phyloP scores from a whole-genome alignment of 176 grass and related monocot genomes.

The Saccharum officinarum region DNA sequence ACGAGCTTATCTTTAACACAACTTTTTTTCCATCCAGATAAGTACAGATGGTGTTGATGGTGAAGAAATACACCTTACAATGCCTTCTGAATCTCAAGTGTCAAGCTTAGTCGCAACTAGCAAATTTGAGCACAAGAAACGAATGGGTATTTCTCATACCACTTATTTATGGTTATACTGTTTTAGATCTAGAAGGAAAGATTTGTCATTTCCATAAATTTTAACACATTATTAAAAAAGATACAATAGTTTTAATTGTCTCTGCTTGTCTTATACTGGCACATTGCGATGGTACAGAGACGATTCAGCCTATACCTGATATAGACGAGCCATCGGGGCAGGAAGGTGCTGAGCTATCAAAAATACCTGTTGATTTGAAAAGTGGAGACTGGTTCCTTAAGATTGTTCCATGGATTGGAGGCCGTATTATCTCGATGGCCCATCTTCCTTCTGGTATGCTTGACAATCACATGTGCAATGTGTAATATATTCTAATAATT shows the following conservation, averaged over 20 bases:
- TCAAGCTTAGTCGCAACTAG: constrained; percentile 61
- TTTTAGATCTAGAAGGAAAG: neutral
- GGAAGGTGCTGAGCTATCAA: constrained; percentile 75
- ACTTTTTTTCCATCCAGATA: constrained; percentile 48
- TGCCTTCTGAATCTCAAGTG: constrained; percentile 65
- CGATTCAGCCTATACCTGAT: constrained; percentile 61
- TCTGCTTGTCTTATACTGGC: neutral
- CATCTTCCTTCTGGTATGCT: constrained; percentile 87
- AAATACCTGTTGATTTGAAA: constrained; percentile 82
- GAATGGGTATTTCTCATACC: constrained; percentile 50
- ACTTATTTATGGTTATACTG: neutral
- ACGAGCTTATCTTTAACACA: neutral
- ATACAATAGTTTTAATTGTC: neutral
- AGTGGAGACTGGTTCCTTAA: constrained; percentile 86
- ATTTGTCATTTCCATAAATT: neutral
- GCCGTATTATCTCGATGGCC: constrained; percentile 83
- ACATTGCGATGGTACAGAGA: constrained; percentile 54
- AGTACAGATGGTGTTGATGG: constrained; percentile 73
- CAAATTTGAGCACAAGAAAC: constrained; percentile 58
- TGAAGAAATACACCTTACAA: constrained; percentile 59
- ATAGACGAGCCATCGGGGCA: constrained; percentile 52
- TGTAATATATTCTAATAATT: neutral
- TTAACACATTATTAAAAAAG: neutral
- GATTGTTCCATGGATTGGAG: constrained; percentile 92
- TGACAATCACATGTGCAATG: neutral